These are phyloP conservation scores for Penicillium diatomitis DNA, from an alignment of 495 filamentous ascomycete species.

Conservation along the genomic window DNA sequence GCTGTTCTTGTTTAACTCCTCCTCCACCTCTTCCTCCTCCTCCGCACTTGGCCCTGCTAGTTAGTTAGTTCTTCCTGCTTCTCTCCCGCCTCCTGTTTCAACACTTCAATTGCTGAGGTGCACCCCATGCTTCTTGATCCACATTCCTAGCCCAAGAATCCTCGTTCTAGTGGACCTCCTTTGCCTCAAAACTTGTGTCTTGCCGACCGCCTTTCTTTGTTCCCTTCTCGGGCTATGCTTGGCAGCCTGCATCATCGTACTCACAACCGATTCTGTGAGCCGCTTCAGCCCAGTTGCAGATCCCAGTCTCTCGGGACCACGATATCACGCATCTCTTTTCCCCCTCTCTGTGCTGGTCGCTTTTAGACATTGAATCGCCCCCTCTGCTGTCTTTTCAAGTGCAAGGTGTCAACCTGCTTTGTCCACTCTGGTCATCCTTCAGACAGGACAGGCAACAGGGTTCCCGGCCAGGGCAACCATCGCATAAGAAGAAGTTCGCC, in stretches of 20 bases:
- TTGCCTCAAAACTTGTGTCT: neutral
- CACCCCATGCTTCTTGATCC: no score
- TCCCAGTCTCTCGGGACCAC: neutral
- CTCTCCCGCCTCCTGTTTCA: neutral
- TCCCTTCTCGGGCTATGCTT: neutral
- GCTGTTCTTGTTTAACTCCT: neutral
- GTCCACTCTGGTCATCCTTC: no score
- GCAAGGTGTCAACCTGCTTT: no score
- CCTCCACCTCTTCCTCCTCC: neutral
- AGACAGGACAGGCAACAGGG: no score
- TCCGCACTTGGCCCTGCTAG: neutral
- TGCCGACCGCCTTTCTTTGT: neutral
- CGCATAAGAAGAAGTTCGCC: no score
- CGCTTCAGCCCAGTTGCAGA: conserved; percentile 12
- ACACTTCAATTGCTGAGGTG: neutral
- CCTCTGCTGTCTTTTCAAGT: no score
- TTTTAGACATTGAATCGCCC: neutral
- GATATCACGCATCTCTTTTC: neutral
- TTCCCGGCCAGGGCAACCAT: no score
- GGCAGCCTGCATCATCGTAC: neutral
- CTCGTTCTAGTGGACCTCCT: neutral
- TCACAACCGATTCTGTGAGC: conserved; percentile 1
- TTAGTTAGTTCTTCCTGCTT: neutral
- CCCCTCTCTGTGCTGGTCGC: neutral
- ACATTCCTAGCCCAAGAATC: no score